A percentile compares a stretch with the other conserved stretches of the same genome.
phyloP scores from a whole-genome alignment of 345 rosid genomes.

The Aurinia saxatilis region DNA sequence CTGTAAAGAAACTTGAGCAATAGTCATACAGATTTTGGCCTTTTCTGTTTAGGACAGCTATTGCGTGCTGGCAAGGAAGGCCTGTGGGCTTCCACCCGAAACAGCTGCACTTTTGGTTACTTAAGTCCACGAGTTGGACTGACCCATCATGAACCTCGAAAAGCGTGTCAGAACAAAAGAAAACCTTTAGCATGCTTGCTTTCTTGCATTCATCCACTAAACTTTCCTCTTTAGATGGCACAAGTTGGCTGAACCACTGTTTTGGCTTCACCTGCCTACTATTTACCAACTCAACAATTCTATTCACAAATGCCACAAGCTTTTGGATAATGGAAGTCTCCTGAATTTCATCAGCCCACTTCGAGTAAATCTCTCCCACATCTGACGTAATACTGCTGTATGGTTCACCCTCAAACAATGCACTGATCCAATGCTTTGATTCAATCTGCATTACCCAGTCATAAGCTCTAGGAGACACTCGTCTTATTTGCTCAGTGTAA shows the following conservation, averaged over 20 bases:
- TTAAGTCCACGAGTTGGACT: conserved; percentile 62
- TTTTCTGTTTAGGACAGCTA: conserved; percentile 62
- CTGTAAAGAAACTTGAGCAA: conserved; percentile 56
- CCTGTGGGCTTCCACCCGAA: conserved; percentile 61
- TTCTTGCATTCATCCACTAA: conserved; percentile 48
- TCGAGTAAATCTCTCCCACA: conserved; percentile 47
- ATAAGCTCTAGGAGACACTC: conserved; percentile 58
- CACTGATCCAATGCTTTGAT: conserved; percentile 60
- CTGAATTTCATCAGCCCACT: conserved; percentile 70
- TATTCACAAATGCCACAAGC: conserved; percentile 41
- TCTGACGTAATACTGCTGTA: conserved; percentile 54
- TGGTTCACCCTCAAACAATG: conserved; percentile 65
- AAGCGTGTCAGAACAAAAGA: conserved; percentile 71
- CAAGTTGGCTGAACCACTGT: conserved; percentile 52
- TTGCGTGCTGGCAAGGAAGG: conserved; percentile 75
- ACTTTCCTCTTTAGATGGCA: conserved; percentile 66
- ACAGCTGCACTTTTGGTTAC: conserved; percentile 63
- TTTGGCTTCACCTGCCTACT: conserved; percentile 36
- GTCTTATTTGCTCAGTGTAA: conserved; percentile 52
- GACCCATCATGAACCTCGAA: conserved; percentile 80
- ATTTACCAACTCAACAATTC: conserved; percentile 51
- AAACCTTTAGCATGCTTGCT: conserved; percentile 47
- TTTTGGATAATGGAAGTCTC: conserved; percentile 65
- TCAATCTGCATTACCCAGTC: conserved; percentile 78
- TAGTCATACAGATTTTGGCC: conserved; percentile 47